A percentile compares a stretch with the other conserved stretches of the same genome.
Evolutionary conservation across 208 protist genomes (phyloP).

Genomic region (Vickermania spadyakhi): DNA sequence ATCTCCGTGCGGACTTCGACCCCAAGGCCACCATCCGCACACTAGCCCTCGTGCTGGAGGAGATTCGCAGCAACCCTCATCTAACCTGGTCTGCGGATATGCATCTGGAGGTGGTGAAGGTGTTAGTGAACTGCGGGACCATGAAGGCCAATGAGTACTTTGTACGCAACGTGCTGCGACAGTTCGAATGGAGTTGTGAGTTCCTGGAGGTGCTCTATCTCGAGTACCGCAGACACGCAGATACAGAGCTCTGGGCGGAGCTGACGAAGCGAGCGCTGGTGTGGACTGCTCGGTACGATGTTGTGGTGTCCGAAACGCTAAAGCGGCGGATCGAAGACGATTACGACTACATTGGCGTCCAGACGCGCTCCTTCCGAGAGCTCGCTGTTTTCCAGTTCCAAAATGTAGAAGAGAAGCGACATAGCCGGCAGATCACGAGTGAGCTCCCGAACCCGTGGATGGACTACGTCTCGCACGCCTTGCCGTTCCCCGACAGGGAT

Average conservation of each 20-base stretch:
- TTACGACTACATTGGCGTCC: constrained; percentile 79
- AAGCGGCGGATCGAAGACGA: constrained; percentile 86
- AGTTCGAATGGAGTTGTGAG: constrained; percentile 66
- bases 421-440: constrained; percentile 52
- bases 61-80: constrained; percentile 66
- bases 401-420: constrained; percentile 76
- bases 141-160: constrained; percentile 89
- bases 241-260: constrained; percentile 75
- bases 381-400: constrained; percentile 87
- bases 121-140: constrained; percentile 73
- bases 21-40: constrained; percentile 31
- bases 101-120: constrained; percentile 74
- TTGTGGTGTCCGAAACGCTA: constrained; percentile 60
- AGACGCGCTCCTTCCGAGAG: constrained; percentile 85
- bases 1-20: constrained; percentile 48
- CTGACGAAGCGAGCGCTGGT: constrained; percentile 87
- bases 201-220: constrained; percentile 82
- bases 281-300: constrained; percentile 84
- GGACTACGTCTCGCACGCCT: constrained; percentile 82
- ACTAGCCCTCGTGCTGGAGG: constrained; percentile 30
- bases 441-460: constrained; percentile 86
- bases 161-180: constrained; percentile 81
- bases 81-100: constrained; percentile 80
- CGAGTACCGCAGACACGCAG: constrained; percentile 83
- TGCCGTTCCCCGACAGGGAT: constrained; percentile 87